Evolutionary conservation across 2,329 filamentous ascomycete genomes (phyloP), one percentile per base, ranked within the genome.

Genomic region (Aureobasidium sp.): DNA sequence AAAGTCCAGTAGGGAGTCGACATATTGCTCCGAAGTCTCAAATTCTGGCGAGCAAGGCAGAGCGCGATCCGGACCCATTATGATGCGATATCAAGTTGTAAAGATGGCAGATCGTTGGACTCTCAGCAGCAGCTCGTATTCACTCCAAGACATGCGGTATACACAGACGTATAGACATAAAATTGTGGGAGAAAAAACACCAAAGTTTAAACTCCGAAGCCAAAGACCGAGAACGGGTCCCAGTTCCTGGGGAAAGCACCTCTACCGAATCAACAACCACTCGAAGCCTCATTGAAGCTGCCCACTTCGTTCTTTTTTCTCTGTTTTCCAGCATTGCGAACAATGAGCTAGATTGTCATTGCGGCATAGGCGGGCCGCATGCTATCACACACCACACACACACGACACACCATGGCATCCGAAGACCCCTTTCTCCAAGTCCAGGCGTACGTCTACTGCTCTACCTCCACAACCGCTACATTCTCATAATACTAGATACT

Each of bases 1-100:
- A 69, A 97, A 96, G 22, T 84, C 73, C 29, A 97, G 80, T 14
- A 97, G 83, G 20, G 86, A 86, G 29, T 89, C 81, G 53, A 96
- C 83, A 73, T 96, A 99, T 59, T 86, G 82, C 52, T 96, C 89
- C 6, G 85, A 77, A 48, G 84, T 84, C 41, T 78, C 72, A 79
- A 93, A 97, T 20, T 62, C 63, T 68, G 84, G 83, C 37, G 84
- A 80, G 70, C 89, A 84, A 1, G 92, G 92, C 27, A 96, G 81
- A 51, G 80, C 76, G 12, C 71, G 71, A 36, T 79, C 75, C 45
- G 77, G 79, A 57, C 77, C 77, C 78, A 84, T 81, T 61, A 20
- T 64, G 25, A 12, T 31, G 7, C 25, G 15, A n/a, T n/a, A n/a
- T 29, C 15, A 9, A 20, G 22, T 6, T 25, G 11, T 8, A 25